Base-by-base conservation (phyloP, 1,139 yeast genomes). In the Hansenula sp. region DNA sequence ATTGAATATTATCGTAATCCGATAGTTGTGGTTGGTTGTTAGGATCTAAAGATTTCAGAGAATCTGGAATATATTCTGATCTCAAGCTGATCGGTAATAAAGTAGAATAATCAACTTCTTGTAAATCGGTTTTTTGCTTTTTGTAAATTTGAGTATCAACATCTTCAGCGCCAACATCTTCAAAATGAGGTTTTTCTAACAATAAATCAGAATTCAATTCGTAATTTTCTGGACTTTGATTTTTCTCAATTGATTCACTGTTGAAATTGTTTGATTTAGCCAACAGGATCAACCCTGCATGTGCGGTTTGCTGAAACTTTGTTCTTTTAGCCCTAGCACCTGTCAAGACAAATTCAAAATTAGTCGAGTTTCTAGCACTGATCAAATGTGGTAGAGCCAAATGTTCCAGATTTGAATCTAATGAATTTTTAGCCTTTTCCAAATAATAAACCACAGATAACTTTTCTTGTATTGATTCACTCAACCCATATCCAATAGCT, bases 281-380 rank as follows among this genome's bases (percentile, higher is more conserved):
- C 32, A 91, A 67, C 28, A 90, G 77, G n/a, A 91, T 76, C 51
- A 93, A 74, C 39, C 89, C 80, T 0, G 96, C 77, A 15, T 86
- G 77, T 24, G 82, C 79, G 40, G 72, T 75, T 38, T 74, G 75
- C 65, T 93, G 99, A 60, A 70, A 87, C 61, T 87, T 88, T 4
- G 99, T 91, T 60, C 94, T 74, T 59, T 84, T 86, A 6, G 96
- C 97, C 54, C 82, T 80, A 41, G 93, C 88, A 51, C 99, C 99
- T 1, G 97, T 84, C 40, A 91, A 66, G 1, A 84, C 76, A 49
- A 84, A 76, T 36, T 74, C 68, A 40, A 94, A 71, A 1, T 79
- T 77, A 0, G 95, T 80, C 11, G 80, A 57, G 25, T 71, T 71
- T 45, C 72, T 76, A 27, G 77, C 94, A 63, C 70, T 74, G 12